Percentiles rank a stretch among this genome's conserved stretches.
phyloP scores from a whole-genome alignment of 495 filamentous ascomycete species.

The Parathielavia hyrcaniae region DNA sequence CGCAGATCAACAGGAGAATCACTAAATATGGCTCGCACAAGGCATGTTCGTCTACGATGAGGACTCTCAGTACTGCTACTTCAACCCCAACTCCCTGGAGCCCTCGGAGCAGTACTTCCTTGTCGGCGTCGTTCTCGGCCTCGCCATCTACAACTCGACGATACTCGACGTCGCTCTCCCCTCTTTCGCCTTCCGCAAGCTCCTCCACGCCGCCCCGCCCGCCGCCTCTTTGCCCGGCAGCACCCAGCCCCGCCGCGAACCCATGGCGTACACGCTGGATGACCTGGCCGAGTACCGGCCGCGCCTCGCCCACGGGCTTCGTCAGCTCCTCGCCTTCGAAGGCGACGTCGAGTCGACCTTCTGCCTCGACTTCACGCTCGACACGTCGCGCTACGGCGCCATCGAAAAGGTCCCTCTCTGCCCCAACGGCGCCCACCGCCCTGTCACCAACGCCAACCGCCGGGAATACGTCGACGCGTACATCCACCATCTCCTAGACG shows the following conservation, averaged over 20 bases:
- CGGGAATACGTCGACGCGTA: conserved; percentile 87
- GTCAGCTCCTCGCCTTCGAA: conserved; percentile 71
- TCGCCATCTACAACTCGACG: conserved; percentile 95
- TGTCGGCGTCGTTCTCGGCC: conserved; percentile 78
- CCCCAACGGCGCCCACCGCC: conserved; percentile 61
- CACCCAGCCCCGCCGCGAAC: conserved; percentile 49
- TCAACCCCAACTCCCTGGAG: conserved; percentile 87
- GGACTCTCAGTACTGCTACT: conserved; percentile 92
- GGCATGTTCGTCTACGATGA: conserved; percentile 90
- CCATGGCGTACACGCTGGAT: conserved; percentile 67
- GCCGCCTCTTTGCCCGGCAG: conserved; percentile 44
- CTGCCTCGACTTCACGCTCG: conserved; percentile 75
- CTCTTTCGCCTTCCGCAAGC: conserved; percentile 87
- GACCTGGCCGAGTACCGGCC: conserved; percentile 85
- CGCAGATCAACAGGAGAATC: not conserved
- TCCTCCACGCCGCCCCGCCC: conserved; percentile 64
- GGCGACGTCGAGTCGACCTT: conserved; percentile 73
- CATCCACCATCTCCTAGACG: conserved; percentile 74
- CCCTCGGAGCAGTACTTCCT: conserved; percentile 92
- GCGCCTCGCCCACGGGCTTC: conserved; percentile 66
- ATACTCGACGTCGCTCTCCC: conserved; percentile 88
- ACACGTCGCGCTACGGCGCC: conserved; percentile 72
- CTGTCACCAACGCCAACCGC: conserved; percentile 80
- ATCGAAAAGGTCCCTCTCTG: conserved; percentile 63
- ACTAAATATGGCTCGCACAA: conserved; percentile 31